These are phyloP conservation scores for Trichoderma gamsii DNA, from an alignment of 495 filamentous ascomycete species.

Conservation along the genomic window DNA sequence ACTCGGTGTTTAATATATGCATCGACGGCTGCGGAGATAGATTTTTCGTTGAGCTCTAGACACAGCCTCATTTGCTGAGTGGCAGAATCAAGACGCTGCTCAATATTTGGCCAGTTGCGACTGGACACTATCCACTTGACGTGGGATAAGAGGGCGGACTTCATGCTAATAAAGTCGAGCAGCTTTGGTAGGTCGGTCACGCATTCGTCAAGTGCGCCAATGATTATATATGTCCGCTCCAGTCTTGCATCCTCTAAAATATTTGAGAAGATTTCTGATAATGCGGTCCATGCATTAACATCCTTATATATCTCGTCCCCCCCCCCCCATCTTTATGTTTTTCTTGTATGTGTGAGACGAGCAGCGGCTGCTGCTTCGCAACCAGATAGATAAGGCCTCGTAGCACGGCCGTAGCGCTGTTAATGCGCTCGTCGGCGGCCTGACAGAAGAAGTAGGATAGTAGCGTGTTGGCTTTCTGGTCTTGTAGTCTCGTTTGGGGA, in stretches of 20 bases:
- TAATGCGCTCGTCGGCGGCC: no score
- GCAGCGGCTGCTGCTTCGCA: conserved; percentile 8
- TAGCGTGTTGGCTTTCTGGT: no score
- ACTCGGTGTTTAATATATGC: no score
- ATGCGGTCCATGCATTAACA: conserved; percentile 24
- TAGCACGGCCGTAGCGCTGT: no score
- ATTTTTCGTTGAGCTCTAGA: no score
- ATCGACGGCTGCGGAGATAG: no score
- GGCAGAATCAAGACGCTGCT: conserved; percentile 24
- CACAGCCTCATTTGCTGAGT: conserved; percentile 18
- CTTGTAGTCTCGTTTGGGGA: no score
- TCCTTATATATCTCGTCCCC: conserved; percentile 30
- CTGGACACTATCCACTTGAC: conserved; percentile 41
- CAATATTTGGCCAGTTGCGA: conserved; percentile 33
- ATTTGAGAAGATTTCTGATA: conserved; percentile 27
- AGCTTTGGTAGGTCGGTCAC: conserved; percentile 24
- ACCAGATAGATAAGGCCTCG: no score
- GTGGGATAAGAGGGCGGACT: conserved; percentile 18
- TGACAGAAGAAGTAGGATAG: no score
- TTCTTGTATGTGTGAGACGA: no score
- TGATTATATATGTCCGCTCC: conserved; percentile 27
- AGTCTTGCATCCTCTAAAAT: conserved; percentile 25
- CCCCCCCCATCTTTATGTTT: no score
- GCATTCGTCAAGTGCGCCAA: conserved; percentile 50
- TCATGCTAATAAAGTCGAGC: conserved; percentile 29